Percentiles rank a stretch among this genome's conserved stretches.
phyloP scores from a whole-genome alignment of 2,329 filamentous ascomycete genomes.

The Sclerotinia glacialis region DNA sequence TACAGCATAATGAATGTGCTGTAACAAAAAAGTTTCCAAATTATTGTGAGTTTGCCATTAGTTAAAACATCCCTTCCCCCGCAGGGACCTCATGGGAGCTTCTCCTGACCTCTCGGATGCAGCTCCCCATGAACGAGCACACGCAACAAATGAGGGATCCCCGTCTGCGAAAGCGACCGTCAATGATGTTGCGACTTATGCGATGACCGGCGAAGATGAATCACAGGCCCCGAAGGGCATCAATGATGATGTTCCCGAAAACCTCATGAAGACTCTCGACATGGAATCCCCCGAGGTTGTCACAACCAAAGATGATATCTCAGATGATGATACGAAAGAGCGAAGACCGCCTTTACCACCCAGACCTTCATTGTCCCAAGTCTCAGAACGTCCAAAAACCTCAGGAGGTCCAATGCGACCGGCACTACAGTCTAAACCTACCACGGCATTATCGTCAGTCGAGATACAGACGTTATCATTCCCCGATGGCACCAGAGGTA shows the following conservation, averaged over 20 bases:
- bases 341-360: conserved; percentile 47
- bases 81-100: conserved; percentile 31
- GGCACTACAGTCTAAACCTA: conserved; percentile 61
- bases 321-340: conserved; percentile 37
- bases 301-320: conserved; percentile 7
- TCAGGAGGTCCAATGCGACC: conserved; percentile 34
- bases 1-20: neutral
- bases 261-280: conserved; percentile 1
- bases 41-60: conserved; percentile 13
- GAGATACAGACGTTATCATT: conserved; percentile 77
- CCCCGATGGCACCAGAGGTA: conserved; percentile 65
- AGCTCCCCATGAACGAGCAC: conserved; percentile 27
- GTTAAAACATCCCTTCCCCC: neutral
- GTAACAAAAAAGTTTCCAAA: neutral
- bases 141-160: conserved; percentile 24
- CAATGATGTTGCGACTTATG: conserved; percentile 30
- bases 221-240: conserved; percentile 24
- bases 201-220: conserved; percentile 32
- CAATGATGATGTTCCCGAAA: conserved; percentile 4
- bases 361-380: conserved; percentile 41
- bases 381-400: conserved; percentile 25
- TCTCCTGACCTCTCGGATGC: conserved; percentile 22
- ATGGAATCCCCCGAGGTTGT: neutral
- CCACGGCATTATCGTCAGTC: conserved; percentile 78
- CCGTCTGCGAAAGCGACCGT: conserved; percentile 27